Evolutionary conservation across 2,329 filamentous ascomycete genomes (phyloP).

Genomic region (Cladosporium velox): DNA sequence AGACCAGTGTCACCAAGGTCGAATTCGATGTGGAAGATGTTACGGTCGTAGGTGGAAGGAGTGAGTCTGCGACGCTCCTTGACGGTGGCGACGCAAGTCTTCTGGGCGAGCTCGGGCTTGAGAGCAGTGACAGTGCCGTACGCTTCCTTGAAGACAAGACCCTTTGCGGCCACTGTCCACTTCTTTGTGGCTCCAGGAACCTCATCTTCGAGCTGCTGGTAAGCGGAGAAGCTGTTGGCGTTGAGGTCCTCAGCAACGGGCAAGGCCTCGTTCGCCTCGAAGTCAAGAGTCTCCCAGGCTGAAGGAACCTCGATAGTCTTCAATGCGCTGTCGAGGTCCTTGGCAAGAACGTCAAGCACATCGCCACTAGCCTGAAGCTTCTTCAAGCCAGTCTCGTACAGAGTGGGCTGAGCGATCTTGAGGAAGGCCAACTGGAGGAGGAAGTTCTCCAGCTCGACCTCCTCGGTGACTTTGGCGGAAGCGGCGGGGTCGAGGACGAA

Average conservation of each 20-base stretch:
- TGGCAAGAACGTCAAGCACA: slow-evolving; percentile 60
- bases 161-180: slow-evolving; percentile 85
- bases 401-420: slow-evolving; percentile 69
- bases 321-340: slow-evolving; percentile 67
- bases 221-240: slow-evolving; percentile 78
- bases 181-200: slow-evolving; percentile 65
- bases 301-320: slow-evolving; percentile 74
- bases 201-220: slow-evolving; percentile 75
- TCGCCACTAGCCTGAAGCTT: slow-evolving; percentile 68
- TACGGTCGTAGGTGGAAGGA: slow-evolving; percentile 84
- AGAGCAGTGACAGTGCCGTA: slow-evolving; percentile 73
- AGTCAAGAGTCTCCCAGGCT: slow-evolving; percentile 73
- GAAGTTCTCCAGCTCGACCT: slow-evolving; percentile 62
- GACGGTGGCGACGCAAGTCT: slow-evolving; percentile 85
- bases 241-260: slow-evolving; percentile 66
- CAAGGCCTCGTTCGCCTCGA: slow-evolving; percentile 55
- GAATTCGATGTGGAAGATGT: slow-evolving; percentile 99
- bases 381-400: slow-evolving; percentile 62
- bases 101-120: slow-evolving; percentile 81
- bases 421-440: slow-evolving; percentile 83
- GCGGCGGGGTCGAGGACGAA: slow-evolving; percentile 73
- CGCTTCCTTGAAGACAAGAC: slow-evolving; percentile 90
- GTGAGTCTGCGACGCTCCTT: slow-evolving; percentile 95
- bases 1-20: slow-evolving; percentile 89
- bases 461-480: slow-evolving; percentile 67